These are phyloP conservation scores for Ilex paraguariensis DNA, from an alignment of 305 asterid species.

Conservation along the genomic window DNA sequence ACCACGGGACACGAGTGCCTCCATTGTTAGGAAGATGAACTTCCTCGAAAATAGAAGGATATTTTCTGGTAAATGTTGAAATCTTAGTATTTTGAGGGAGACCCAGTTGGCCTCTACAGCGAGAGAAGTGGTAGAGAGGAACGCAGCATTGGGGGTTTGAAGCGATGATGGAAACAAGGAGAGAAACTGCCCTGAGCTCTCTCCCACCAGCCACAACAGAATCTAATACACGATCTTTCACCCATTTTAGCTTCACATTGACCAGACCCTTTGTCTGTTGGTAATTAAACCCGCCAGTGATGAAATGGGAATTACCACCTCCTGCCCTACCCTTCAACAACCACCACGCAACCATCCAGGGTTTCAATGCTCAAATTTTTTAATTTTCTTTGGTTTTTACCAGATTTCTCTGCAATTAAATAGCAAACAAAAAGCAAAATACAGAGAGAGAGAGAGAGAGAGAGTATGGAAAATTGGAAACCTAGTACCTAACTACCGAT, in stretches of 20 bases:
- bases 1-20: slow-evolving; percentile 88
- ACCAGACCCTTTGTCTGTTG: slow-evolving; percentile 61
- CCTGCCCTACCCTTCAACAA: no score
- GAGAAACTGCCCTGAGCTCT: slow-evolving; percentile 62
- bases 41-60: slow-evolving; percentile 74
- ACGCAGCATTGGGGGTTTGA: slow-evolving; percentile 42
- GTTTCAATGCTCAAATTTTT: no score
- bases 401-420: no score
- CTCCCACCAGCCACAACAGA: slow-evolving; percentile 43
- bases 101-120: slow-evolving; percentile 52
- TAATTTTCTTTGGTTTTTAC: no score
- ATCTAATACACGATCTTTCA: slow-evolving; percentile 63
- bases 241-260: slow-evolving; percentile 83
- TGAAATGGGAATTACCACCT: no score
- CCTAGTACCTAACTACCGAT: no score
- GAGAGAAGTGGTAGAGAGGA: slow-evolving; percentile 54
- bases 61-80: slow-evolving; percentile 66
- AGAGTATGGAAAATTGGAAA: no score
- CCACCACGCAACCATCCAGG: no score
- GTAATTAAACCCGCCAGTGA: slow-evolving; percentile 9
- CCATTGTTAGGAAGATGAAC: slow-evolving; percentile 49
- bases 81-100: slow-evolving; percentile 62
- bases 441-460: no score
- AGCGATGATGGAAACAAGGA: slow-evolving; percentile 52
- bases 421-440: no score